Percentiles rank a stretch among this genome's conserved stretches.
Conservation (phyloP, 2,329 filamentous ascomycete species). For the Byssothecium circinans region DNA sequence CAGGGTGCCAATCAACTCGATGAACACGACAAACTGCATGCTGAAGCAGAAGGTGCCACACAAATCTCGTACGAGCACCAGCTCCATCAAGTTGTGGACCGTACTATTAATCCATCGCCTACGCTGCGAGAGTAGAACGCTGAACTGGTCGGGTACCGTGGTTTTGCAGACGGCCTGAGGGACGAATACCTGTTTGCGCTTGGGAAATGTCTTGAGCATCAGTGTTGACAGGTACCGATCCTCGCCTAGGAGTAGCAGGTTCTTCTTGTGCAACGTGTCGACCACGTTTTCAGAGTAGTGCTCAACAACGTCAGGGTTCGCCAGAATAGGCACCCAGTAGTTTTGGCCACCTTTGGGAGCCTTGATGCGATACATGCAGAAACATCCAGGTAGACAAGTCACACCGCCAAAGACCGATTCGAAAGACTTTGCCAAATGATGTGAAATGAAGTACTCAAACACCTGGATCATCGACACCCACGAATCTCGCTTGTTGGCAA, state of each 20-base stretch:
- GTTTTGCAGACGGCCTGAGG: conserved; percentile 99
- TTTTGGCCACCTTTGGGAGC: conserved; percentile 97
- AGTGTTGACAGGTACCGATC: conserved; percentile 95
- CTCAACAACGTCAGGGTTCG: conserved; percentile 97
- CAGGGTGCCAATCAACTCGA: conserved; percentile 91
- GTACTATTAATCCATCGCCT: conserved; percentile 99
- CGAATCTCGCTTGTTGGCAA: conserved; percentile 92
- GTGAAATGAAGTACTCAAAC: conserved; percentile 99
- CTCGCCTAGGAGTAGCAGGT: conserved; percentile 85
- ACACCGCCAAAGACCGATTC: conserved; percentile 99
- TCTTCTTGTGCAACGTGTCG: conserved; percentile 97
- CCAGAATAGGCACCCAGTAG: conserved; percentile 98
- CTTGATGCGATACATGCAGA: conserved; percentile 99
- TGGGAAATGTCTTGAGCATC: conserved; percentile 98
- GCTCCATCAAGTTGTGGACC: conserved; percentile 97
- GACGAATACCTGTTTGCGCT: conserved; percentile 97
- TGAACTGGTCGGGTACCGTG: conserved; percentile 89
- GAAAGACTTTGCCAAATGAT: conserved; percentile 95
- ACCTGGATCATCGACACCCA: conserved; percentile 99
- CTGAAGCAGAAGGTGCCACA: conserved; percentile 99
- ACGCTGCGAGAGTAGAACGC: conserved; percentile 87
- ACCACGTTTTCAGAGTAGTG: conserved; percentile 99
- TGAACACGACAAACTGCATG: conserved; percentile 98
- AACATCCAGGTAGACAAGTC: conserved; percentile 96
- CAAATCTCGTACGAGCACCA: conserved; percentile 90